Base-by-base conservation (phyloP, 805 yeast species). In the Sporopachydermia lactativora region DNA sequence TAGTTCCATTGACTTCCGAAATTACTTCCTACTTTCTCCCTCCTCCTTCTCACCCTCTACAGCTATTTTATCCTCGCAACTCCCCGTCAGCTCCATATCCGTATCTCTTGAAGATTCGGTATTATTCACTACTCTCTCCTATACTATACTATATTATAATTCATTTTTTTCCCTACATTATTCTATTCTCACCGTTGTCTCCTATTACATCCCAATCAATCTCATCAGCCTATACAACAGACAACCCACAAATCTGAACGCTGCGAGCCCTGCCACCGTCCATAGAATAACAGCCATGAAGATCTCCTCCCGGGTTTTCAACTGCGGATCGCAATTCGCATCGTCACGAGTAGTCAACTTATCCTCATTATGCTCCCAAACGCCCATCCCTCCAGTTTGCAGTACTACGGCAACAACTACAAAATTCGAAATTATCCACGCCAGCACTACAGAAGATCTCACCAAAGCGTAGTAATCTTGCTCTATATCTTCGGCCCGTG, bases 261-360 rank as follows among this genome's bases (percentile, higher is more conserved):
- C 69, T 0, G 97, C 96, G 68, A 85, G 72, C 18, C 78, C 82
- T 3, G 96, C 96, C 36, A 89, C 97, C 31, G 88, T 62, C 96
- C 97, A 89, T 48, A 89, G 65, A 37, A 89, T 79, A 19, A 89
- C 84, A 3, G 92, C 73, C 57, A 89, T 70, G 55, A 85, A 89
- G 4, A 77, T 62, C 34, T 74, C 68, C 1, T 84, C 68, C 57
- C 79, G 68, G 5, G 61, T 53, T 2, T 62, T 61, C 8, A 59
- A 42, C 37, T 42, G 47, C n/a, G 58, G 51, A 2, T 53, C 52
- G 15, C 54, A 60, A 15, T 49, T 46, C 35, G 56, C 56, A 41
- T 54, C 58, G 42, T 45, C 34, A 1, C 51, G 46, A 4, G 53
- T 39, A 11, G 44, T 39, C 3, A 47, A 39, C 2, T 44, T 42